phyloP scores from a whole-genome alignment of 495 filamentous ascomycete species.

The Talaromyces adpressus region DNA sequence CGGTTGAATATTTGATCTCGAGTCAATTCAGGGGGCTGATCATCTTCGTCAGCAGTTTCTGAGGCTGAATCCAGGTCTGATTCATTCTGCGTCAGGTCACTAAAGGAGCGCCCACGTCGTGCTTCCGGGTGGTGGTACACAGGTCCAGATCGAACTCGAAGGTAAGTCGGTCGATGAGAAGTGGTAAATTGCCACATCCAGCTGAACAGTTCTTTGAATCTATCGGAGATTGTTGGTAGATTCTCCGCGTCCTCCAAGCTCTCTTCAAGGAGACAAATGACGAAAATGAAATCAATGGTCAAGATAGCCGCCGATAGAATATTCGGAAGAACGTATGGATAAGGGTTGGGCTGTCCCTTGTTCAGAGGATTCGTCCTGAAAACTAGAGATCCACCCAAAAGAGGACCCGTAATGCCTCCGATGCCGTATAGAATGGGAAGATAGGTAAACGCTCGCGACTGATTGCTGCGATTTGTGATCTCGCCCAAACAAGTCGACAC shows the following conservation, averaged over 20 bases:
- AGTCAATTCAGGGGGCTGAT: slow-evolving; percentile 30
- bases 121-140: slow-evolving; percentile 11
- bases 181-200: slow-evolving; percentile 72
- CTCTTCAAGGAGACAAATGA: slow-evolving; percentile 76
- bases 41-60: slow-evolving; percentile 28
- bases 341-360: slow-evolving; percentile 45
- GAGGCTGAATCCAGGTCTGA: slow-evolving; percentile 37
- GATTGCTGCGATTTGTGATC: slow-evolving; percentile 90
- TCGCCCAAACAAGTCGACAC: slow-evolving; percentile 92
- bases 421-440: slow-evolving; percentile 89
- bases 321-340: slow-evolving; percentile 85
- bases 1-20: slow-evolving; percentile 57
- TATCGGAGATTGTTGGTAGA: slow-evolving; percentile 52
- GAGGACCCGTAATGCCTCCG: slow-evolving; percentile 86
- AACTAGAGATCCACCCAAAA: slow-evolving; percentile 79
- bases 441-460: slow-evolving; percentile 85
- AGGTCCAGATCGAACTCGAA: slow-evolving; percentile 25
- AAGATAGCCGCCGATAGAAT: slow-evolving; percentile 65
- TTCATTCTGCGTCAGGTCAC: slow-evolving; percentile 26
- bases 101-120: slow-evolving; percentile 11
- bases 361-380: slow-evolving; percentile 48
- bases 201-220: slow-evolving; percentile 52
- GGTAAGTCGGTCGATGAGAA: slow-evolving; percentile 52
- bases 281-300: slow-evolving; percentile 62
- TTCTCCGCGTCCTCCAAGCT: slow-evolving; percentile 68